Percentiles rank a stretch among this genome's conserved stretches.
These are phyloP conservation scores for Fusarium azukiicola DNA, from an alignment of 2,329 filamentous ascomycete species.

Conservation along the genomic window DNA sequence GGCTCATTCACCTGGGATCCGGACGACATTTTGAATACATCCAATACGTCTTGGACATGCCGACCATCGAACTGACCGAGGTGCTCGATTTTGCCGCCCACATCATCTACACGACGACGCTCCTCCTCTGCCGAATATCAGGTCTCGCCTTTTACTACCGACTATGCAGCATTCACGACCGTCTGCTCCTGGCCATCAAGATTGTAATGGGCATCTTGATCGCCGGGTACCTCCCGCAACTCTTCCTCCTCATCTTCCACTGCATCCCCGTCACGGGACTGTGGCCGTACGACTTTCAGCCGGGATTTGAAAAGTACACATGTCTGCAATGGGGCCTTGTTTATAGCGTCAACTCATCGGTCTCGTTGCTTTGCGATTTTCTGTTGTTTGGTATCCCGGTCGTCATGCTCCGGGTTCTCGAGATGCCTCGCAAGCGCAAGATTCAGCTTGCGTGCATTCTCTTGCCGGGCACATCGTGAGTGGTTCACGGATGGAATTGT, in stretches of 20 bases:
- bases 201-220: constrained; percentile 62
- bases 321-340: constrained; percentile 74
- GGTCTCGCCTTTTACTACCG: constrained; percentile 74
- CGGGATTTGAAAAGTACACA: constrained; percentile 61
- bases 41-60: constrained; percentile 68
- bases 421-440: constrained; percentile 68
- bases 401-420: constrained; percentile 69
- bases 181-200: constrained; percentile 61
- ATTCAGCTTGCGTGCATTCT: constrained; percentile 71
- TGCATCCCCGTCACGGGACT: constrained; percentile 72
- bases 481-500: not conserved
- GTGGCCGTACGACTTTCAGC: constrained; percentile 74
- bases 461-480: constrained; percentile 72
- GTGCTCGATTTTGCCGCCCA: constrained; percentile 73
- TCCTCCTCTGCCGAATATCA: constrained; percentile 72
- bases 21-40: constrained; percentile 70
- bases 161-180: constrained; percentile 63
- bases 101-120: constrained; percentile 72
- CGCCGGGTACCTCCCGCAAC: constrained; percentile 69
- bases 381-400: constrained; percentile 73
- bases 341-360: constrained; percentile 72
- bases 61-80: constrained; percentile 66
- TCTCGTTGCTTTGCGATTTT: constrained; percentile 73
- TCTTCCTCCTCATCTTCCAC: constrained; percentile 74
- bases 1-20: constrained; percentile 70